These are phyloP conservation scores for Euphorbia peplus DNA, from an alignment of 345 rosid species.

Conservation along the genomic window DNA sequence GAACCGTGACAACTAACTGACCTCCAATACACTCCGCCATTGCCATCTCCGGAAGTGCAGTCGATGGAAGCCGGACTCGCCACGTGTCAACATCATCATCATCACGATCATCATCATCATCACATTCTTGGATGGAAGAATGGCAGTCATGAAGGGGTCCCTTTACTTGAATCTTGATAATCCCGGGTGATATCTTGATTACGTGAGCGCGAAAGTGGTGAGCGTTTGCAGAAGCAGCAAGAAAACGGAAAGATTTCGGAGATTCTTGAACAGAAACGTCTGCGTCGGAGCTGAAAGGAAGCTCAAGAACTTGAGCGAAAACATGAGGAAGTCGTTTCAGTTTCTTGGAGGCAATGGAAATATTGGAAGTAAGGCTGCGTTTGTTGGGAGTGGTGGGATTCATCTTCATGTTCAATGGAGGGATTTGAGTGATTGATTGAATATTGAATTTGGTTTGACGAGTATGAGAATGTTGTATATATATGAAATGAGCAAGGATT, in stretches of 20 bases:
- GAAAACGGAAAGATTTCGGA: slow-evolving; percentile 17
- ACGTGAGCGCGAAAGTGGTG: neutral
- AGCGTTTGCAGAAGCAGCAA: neutral
- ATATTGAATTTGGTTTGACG: neutral
- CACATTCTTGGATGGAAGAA: slow-evolving; percentile 2
- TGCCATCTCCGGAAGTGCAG: slow-evolving; percentile 15
- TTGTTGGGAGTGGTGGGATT: slow-evolving; percentile 10
- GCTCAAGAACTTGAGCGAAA: slow-evolving; percentile 24
- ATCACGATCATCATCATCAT: neutral
- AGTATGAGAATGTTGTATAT: no score
- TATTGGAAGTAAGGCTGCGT: neutral
- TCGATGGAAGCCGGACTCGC: slow-evolving; percentile 26
- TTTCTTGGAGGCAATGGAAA: slow-evolving; percentile 3
- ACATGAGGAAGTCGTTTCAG: slow-evolving; percentile 24
- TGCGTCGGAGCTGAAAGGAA: slow-evolving; percentile 22
- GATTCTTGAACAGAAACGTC: slow-evolving; percentile 22
- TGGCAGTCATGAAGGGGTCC: neutral
- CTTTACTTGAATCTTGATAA: slow-evolving; percentile 18
- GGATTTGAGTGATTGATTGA: no score
- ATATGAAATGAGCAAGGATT: no score
- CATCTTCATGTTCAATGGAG: slow-evolving; percentile 1
- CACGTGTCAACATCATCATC: slow-evolving; percentile 5
- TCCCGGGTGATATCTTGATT: slow-evolving; percentile 20
- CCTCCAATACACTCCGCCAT: slow-evolving; percentile 12
- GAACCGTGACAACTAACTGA: slow-evolving; percentile 19